Evolutionary conservation across 345 rosid species (phyloP), one percentile per base, ranked within the genome.

Genomic region (Psidium guajava): DNA sequence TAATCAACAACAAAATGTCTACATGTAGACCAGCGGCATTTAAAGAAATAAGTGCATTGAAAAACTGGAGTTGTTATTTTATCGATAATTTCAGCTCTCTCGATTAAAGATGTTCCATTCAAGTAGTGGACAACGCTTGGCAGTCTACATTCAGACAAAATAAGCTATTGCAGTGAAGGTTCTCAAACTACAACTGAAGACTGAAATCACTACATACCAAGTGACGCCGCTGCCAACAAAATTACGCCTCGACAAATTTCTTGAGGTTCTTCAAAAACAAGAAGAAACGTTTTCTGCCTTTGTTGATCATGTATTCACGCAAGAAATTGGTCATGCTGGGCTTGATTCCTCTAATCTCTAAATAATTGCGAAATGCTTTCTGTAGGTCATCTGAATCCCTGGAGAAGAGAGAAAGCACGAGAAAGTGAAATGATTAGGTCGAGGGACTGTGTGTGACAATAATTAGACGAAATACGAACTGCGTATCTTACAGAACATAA

Each of bases 271-370:
- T 91, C 93, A 97, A 87, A n/a, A 98, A 97, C 50, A 85, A 82
- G 74, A 93, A 16, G 86, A 36, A 36, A 36, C 91, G 93, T 84
- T 96, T 98, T 21, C 91, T 88, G 73, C 95, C 98, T 88, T 95
- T 97, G 91, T 94, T 94, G 87, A 94, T 90, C 98, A 96, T 97
- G 89, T 96, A 95, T 91, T 93, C 99, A 59, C 92, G 95, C 91
- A 97, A 89, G 96, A 93, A 96, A 88, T n/a, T 93, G 83, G 95
- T 91, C 12, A 91, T 91, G 90, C 93, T 90, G 28, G 96, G 94
- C 83, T 89, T 93, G 87, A 97, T 90, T 85, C 98, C 98, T 90
- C 99, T 91, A 53, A 92, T 90, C 89, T 92, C 97, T 57, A 95
- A 85, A 83, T 94, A 95, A 91, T 92, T 94, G 89, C 93, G 96